Evolutionary conservation across 768 basidiomycete species (phyloP).

Genomic region (Termitomyces sp.): DNA sequence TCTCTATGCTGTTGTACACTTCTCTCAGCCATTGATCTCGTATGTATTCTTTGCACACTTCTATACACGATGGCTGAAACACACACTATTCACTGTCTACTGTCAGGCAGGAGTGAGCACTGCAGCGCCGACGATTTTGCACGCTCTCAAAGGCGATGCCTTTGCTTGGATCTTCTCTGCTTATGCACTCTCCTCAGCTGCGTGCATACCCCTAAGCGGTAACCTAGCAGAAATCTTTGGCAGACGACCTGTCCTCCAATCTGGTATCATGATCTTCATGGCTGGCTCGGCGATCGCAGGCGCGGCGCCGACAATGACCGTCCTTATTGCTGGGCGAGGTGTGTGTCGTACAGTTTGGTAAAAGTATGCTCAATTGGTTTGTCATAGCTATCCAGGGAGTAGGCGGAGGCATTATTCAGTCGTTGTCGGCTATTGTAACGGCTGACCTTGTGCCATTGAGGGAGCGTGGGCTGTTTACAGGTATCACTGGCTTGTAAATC

Average conservation of each 20-base stretch:
- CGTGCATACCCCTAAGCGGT: constrained; percentile 26
- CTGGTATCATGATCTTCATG: constrained; percentile 6
- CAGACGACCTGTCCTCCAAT: constrained; percentile 4
- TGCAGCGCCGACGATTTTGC: constrained; percentile 24
- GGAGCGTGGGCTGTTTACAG: too few relatives aligned
- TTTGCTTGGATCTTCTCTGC: constrained; percentile 23
- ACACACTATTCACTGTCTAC: neutral
- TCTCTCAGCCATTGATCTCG: constrained; percentile 7
- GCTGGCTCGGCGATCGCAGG: constrained; percentile 5
- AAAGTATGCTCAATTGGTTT: too few relatives aligned
- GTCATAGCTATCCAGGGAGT: too few relatives aligned
- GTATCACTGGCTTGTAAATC: too few relatives aligned
- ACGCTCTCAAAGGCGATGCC: constrained; percentile 20
- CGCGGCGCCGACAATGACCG: too few relatives aligned
- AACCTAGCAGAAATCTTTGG: constrained; percentile 24
- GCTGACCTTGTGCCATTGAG: too few relatives aligned
- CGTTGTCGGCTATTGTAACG: too few relatives aligned
- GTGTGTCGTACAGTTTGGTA: too few relatives aligned
- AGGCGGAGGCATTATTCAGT: too few relatives aligned
- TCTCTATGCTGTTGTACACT: constrained; percentile 5
- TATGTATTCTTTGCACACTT: neutral
- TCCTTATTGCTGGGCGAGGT: too few relatives aligned
- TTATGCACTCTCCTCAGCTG: constrained; percentile 23
- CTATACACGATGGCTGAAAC: neutral
- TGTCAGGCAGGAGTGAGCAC: constrained; percentile 21